Evolutionary conservation across 192 early-diverging fungal genomes (phyloP), one percentile per base, ranked within the genome.

Genomic region (Entophlyctis luteolus): DNA sequence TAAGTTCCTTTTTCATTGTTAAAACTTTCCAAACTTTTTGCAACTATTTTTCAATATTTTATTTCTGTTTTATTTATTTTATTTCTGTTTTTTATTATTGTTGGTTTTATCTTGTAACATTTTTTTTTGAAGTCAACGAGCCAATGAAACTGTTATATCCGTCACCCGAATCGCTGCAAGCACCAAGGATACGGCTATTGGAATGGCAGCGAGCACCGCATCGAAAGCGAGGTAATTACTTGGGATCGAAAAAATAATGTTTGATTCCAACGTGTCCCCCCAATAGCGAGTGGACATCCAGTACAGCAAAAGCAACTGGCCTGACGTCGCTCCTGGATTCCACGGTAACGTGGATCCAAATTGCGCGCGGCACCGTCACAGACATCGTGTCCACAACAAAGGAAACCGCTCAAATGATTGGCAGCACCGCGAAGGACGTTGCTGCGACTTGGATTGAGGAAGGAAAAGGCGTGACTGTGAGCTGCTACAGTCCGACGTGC

Each of bases 401-500:
- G 20, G 55, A 39, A 23, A 36, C 70, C 28, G 68, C 48, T 2
- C 53, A 28, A 3, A 36, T 18, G 48, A 28, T 65, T 52, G 38
- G 18, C 14, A 22, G 18, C 48, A 66, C 63, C 22, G 72, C 76
- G 14, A 71, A 70, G 33, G 62, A 58, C 34, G 48, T 62, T 31
- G 76, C 75, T 4, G 72, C 72, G 3, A 31, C 50, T 36, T 36
- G 75, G 35, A 68, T 76, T 48, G 79, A 81, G 36, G 71, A 75
- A 39, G 79, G 76, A 35, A 70, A 71, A 29, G 68, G 70, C 2
- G 69, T 69, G 8, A 32, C 29, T 32, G 74, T 81, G 10, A 74
- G 75, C 32, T 81, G 79, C 49, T 81, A 81, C 55, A 68, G 65
- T 10, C 76, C 76, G 8, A 76, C 76, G 3, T 81, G 79, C 54